phyloP scores from a whole-genome alignment of 1,284 basidiomycete genomes.

The Neolentinus lepideus region DNA sequence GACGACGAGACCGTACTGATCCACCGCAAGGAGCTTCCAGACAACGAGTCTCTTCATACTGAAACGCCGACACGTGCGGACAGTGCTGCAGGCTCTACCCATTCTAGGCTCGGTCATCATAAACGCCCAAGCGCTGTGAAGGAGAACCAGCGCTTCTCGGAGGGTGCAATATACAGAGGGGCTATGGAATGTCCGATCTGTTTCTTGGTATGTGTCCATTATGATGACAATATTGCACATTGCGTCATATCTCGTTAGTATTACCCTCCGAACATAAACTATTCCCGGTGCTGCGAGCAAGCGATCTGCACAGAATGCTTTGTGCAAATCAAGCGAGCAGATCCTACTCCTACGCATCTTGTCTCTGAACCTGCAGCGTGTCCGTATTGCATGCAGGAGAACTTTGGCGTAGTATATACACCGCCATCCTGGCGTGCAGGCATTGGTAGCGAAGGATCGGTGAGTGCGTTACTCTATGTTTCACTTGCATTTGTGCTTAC shows the following conservation, averaged over 20 bases:
- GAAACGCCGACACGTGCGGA: constrained; percentile 19
- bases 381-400: constrained; percentile 94
- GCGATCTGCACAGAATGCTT: constrained; percentile 99
- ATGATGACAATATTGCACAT: constrained; percentile 5
- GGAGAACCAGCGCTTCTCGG: constrained; percentile 53
- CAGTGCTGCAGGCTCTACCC: constrained; percentile 17
- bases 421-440: constrained; percentile 77
- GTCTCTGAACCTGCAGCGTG: constrained; percentile 93
- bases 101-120: constrained; percentile 28
- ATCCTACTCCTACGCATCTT: constrained; percentile 88
- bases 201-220: constrained; percentile 73
- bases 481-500: background rate
- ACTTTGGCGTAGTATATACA: constrained; percentile 91
- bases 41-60: constrained; percentile 30
- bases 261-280: constrained; percentile 94
- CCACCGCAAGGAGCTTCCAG: constrained; percentile 58
- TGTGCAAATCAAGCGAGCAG: constrained; percentile 95
- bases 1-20: constrained; percentile 78
- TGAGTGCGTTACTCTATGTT: constrained; percentile 26
- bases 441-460: constrained; percentile 61
- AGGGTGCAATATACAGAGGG: constrained; percentile 75
- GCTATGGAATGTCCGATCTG: constrained; percentile 99
- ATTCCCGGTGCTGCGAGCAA: constrained; percentile 96
- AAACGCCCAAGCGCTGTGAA: constrained; percentile 44
- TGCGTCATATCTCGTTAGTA: constrained; percentile 41